Evolutionary conservation across 495 filamentous ascomycete species (phyloP), one percentile per base, ranked within the genome.

Genomic region (Podospora sp.): DNA sequence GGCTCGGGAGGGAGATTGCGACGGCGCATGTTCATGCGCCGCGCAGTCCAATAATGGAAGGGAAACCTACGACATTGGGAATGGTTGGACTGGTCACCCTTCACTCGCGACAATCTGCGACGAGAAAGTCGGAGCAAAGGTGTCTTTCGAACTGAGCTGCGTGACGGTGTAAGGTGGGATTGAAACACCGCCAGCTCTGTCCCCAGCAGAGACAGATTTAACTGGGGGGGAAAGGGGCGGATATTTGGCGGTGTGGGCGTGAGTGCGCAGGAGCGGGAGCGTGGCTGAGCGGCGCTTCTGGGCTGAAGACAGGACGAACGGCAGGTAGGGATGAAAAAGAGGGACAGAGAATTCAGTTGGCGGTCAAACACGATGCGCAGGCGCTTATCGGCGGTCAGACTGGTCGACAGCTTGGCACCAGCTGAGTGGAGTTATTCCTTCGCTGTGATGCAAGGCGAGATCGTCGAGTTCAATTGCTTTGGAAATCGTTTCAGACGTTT

Each of bases 1-100:
- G 27, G 52, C 29, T 25, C 60, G 36, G 62, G 33, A 51, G 58
- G 66, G 46, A 33, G 36, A 53, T 46, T 68, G 67, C 65, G 49
- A 50, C 62, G 69, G 73, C 71, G 67, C 67, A 71, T 67, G 24
- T 55, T 66, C 63, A 60, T 60, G 67, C 67, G 40, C 61, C 36
- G 49, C 46, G 51, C 52, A 56, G 53, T 21, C 25, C 26, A 40
- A 26, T 29, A 55, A 24, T 29, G 35, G 46, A 52, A 56, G 35
- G 35, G 21, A 40, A 55, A 74, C 82, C 80, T 78, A 85, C 82
- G 82, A 78, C 82, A 83, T 85, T 81, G 79, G 77, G 72, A 76
- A 78, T 70, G 69, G 75, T 66, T 72, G 67, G 64, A 69, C 59
- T 64, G 67, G 67, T 72, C 74, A 76, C 76, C 75, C 75, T 78